Base-by-base conservation (phyloP, 1,284 basidiomycete species). In the Trichosporon sp. region DNA sequence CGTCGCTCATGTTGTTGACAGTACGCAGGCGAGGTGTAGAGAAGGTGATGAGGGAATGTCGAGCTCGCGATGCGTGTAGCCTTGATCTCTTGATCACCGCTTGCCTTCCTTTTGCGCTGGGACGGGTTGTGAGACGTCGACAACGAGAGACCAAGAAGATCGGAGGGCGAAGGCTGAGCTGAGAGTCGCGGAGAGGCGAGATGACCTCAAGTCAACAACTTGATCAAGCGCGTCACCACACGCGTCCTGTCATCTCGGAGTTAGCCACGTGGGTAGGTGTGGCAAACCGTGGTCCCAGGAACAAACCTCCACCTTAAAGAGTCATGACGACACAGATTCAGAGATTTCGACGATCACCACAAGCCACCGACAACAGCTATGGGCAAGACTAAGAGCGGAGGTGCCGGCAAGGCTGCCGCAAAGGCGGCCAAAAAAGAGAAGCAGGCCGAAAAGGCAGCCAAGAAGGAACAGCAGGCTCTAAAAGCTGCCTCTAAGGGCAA, bases 401-500 rank as follows among this genome's bases (percentile, higher is more conserved):
- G 23, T 3, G 53, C 68, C 3, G 69, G 70, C n/a, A 90, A 89
- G 73, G 77, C 85, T 0, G 80, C 85, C 0, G 85, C 87, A 3
- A 91, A 90, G 77, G 88, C 87, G 0, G 87, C 86, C 0, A 92
- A 92, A 80, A 93, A 92, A 76, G 87, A 86, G 1, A 92, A 90
- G 74, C 86, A 78, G 64, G 77, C 70, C 4, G 73, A 76, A 35
- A 81, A 81, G 65, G 77, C 86, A 4, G 89, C 90, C 67, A 87
- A 87, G 63, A 91, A 90, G 73, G 89, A 89, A 77, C 88, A 88
- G 73, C 92, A 90, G 76, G 74, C 73, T 13, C 65, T 76, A 68
- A 90, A 89, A 71, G 81, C 74, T 21, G 76, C 75, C 38, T 35
- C 67, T 11, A 73, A 72, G 47, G 70, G 68, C 11, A 76, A 76